Evolutionary conservation across 352 stramenopile genomes (phyloP), one percentile per base, ranked within the genome.

Genomic region (Phytophthora brassicae): DNA sequence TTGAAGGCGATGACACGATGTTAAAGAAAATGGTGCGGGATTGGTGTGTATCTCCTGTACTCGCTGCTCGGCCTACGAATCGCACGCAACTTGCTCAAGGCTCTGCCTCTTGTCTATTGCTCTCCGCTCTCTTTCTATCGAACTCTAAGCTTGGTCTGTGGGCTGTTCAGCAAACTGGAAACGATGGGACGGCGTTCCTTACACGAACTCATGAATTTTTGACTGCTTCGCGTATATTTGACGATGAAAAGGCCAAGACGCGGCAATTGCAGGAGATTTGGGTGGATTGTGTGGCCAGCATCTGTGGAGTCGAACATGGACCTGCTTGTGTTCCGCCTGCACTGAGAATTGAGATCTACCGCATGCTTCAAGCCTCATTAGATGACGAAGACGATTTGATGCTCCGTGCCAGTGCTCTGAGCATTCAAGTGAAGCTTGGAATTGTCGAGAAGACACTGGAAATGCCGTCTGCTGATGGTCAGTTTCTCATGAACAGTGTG

Each of bases 371-470:
- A 6, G 75, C 81, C 12, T 76, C 78, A 4, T 50, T 93, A 35
- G 82, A 90, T n/a, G 79, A 88, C 12, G 70, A 86, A 20, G 72
- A 81, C 22, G 83, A 94, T 36, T 64, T 95, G 19, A 85, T 91
- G 57, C 72, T 95, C 20, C 75, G 80, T 7, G 77, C 82, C 2
- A 91, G 84, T 20, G 84, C 82, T 13, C 42, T 95, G 31, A 92
- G 84, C 53, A 92, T 92, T 56, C 81, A 90, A 43, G 79, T 95
- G 29, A 95, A 95, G 61, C 81, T 95, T 6, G 72, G 74, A 6
- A 79, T 95, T 20, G 82, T 92, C 4, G 83, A 95, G 58, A 93
- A 95, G 70, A 85, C 81, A 4, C 68, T 94, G 9, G 85, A 92
- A 26, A 59, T 86, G 11, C 75, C 83, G 36, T 85, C 71, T 16